Evolutionary conservation across 495 filamentous ascomycete genomes (phyloP), one percentile per base, ranked within the genome.

Genomic region (Podospora fimiseda): DNA sequence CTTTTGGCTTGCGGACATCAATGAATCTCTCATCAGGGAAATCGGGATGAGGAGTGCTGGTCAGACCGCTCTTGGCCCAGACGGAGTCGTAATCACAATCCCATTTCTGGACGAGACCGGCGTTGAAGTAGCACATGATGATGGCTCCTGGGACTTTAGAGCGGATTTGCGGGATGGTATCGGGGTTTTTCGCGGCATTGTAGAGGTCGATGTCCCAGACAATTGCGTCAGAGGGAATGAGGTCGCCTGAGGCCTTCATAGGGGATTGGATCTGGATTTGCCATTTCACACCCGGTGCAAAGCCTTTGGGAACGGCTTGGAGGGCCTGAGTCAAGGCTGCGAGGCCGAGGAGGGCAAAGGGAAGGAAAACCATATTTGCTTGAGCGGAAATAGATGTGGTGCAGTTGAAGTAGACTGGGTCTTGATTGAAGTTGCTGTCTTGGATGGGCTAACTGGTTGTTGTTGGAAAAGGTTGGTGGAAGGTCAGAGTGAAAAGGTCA

Each of bases 101-200:
- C 9, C 70, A 59, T 4, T 81, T 74, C 67, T 62, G 59, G 51
- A 74, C 84, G 20, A 74, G 78, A 2, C 85, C 84, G 1, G 83
- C 85, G 6, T 76, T 80, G 69, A 86, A 88, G 60, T 88, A 89
- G 70, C 85, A 89, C 50, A 87, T 81, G n/a, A 86, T 37, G 37
- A 58, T 40, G 4, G 23, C 19, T 14, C 45, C 13, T 30, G 54
- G 36, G 43, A 47, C 19, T 30, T 50, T 16, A 3, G 6, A 3
- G 45, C 60, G 60, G 9, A 66, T 58, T 9, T 49, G 38, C 16
- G 19, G 15, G 18, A 66, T 44, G 30, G 56, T 49, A 2, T 45
- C 50, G 2, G 55, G 51, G 30, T 54, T 27, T 14, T 51, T 50
- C 21, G 48, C 49, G 13, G 55, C 27, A n/a, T 50, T 43, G 27